Percentiles rank a stretch among this genome's conserved stretches.
phyloP scores from a whole-genome alignment of 306 rosid species.

The Glycine tomentella region DNA sequence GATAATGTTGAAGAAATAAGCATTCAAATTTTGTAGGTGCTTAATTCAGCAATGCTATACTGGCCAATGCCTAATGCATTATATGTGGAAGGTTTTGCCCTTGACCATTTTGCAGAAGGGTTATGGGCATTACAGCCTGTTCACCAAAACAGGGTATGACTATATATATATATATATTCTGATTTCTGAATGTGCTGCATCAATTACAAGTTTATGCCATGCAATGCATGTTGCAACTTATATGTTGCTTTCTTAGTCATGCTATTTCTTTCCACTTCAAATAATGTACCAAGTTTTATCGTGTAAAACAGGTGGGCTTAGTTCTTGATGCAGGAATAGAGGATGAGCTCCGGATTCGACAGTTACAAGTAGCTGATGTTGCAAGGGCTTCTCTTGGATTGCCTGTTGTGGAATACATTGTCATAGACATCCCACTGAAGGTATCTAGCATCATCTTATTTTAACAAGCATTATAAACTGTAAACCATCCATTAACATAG shows the following conservation, averaged over 20 bases:
- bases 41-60: constrained; percentile 93
- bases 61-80: constrained; percentile 88
- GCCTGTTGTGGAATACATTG: constrained; percentile 76
- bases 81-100: constrained; percentile 93
- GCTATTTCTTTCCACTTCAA: constrained; percentile 19
- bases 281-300: background rate
- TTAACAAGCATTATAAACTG: constrained; percentile 34
- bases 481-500: background rate
- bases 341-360: constrained; percentile 76
- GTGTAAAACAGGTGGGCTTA: constrained; percentile 74
- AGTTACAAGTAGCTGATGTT: constrained; percentile 91
- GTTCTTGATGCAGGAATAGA: constrained; percentile 92
- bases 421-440: constrained; percentile 82
- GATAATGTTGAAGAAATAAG: constrained; percentile 13
- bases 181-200: background rate
- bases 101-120: constrained; percentile 87
- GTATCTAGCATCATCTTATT: constrained; percentile 45
- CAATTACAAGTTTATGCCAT: constrained; percentile 3
- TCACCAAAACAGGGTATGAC: constrained; percentile 79
- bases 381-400: constrained; percentile 94
- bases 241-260: constrained; percentile 10
- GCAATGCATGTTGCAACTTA: constrained; percentile 5
- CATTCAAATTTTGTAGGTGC: constrained; percentile 64
- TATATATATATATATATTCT: background rate
- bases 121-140: constrained; percentile 89